Percentiles rank a stretch among this genome's conserved stretches.
phyloP scores from a whole-genome alignment of 2,329 filamentous ascomycete genomes.

The Davidsoniella virescens region DNA sequence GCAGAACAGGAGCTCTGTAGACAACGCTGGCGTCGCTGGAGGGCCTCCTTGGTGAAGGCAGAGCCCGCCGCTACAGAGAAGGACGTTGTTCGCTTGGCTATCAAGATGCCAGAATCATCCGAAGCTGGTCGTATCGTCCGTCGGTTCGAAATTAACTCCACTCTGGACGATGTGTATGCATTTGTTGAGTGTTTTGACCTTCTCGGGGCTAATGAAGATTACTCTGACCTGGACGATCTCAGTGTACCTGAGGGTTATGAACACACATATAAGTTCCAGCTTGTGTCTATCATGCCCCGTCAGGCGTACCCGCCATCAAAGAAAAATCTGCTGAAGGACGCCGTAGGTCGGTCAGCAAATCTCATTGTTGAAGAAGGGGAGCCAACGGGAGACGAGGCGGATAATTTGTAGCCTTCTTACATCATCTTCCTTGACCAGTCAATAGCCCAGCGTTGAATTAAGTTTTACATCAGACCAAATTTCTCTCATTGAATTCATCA shows the following conservation, averaged over 20 bases:
- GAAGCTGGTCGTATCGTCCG: constrained; percentile 62
- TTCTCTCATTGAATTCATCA: too few relatives aligned
- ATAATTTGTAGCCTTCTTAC: not conserved
- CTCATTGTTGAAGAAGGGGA: constrained; percentile 63
- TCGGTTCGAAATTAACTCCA: constrained; percentile 51
- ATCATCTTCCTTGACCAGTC: too few relatives aligned
- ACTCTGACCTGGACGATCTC: constrained; percentile 15
- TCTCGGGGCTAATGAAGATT: constrained; percentile 26
- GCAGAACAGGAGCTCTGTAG: constrained; percentile 27
- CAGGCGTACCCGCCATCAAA: constrained; percentile 58
- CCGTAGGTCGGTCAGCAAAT: constrained; percentile 70
- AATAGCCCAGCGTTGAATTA: too few relatives aligned
- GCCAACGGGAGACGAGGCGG: constrained; percentile 18
- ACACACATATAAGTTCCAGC: constrained; percentile 69
- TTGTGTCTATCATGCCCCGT: constrained; percentile 74
- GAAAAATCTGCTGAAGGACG: constrained; percentile 49
- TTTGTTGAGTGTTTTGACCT: constrained; percentile 84
- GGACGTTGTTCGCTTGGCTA: constrained; percentile 54
- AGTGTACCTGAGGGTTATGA: constrained; percentile 49
- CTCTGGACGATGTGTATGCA: constrained; percentile 80
- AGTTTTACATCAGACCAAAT: too few relatives aligned
- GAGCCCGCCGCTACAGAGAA: constrained; percentile 51
- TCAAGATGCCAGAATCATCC: constrained; percentile 42
- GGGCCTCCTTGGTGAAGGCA: constrained; percentile 45
- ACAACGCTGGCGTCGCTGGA: constrained; percentile 67